Conservation (phyloP, 164 flowering plant genomes). For the Paratinospora sagittata region DNA sequence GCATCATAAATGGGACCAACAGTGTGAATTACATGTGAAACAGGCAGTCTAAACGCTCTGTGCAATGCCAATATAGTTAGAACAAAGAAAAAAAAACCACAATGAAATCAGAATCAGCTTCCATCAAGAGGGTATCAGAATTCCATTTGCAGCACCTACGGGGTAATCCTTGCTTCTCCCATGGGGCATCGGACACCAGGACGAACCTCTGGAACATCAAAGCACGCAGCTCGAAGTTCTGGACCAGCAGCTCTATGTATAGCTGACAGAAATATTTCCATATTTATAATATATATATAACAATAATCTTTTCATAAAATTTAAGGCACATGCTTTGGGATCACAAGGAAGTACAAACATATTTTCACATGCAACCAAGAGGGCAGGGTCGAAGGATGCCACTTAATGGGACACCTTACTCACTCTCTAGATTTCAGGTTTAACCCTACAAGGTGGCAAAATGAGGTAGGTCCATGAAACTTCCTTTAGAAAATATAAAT, state of each 20-base stretch:
- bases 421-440: too few relatives aligned
- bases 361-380: neutral
- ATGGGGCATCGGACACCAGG: constrained; percentile 89
- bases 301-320: neutral
- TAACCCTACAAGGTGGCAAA: too few relatives aligned
- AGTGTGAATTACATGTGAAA: constrained; percentile 83
- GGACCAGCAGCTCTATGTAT: constrained; percentile 97
- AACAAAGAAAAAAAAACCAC: neutral
- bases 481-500: too few relatives aligned
- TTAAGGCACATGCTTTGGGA: neutral
- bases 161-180: constrained; percentile 95
- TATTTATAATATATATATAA: neutral
- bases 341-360: neutral
- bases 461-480: too few relatives aligned
- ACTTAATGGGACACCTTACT: neutral
- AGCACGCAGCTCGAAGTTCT: constrained; percentile 67
- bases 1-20: constrained; percentile 83
- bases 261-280: constrained; percentile 38
- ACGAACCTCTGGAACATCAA: constrained; percentile 66
- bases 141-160: constrained; percentile 34
- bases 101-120: neutral
- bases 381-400: neutral
- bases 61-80: constrained; percentile 8
- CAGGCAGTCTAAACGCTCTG: constrained; percentile 86
- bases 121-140: neutral